These are phyloP conservation scores for Hygrophila difformis DNA, from an alignment of 257 asterid species.

Conservation along the genomic window DNA sequence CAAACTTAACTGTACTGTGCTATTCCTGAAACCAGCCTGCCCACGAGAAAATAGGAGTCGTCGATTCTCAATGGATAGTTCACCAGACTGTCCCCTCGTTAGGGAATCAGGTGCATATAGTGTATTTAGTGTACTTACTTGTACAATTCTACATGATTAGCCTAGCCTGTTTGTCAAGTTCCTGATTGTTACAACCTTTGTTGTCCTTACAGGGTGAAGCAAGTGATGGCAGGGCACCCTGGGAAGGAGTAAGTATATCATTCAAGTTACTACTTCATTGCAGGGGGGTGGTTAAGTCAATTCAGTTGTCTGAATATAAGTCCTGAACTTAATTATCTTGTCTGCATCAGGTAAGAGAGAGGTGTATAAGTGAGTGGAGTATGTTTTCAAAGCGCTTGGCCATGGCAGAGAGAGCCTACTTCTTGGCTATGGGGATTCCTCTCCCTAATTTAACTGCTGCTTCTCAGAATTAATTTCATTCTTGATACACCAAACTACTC, in stretches of 20 bases:
- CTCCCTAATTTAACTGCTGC: conserved; percentile 47
- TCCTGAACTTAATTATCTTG: too few species aligned
- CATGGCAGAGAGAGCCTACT: conserved; percentile 72
- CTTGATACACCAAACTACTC: too few species aligned
- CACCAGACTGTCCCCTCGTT: conserved; percentile 96
- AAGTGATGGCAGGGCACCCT: conserved; percentile 75
- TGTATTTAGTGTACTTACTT: too few species aligned
- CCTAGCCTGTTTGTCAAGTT: neutral
- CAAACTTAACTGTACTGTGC: too few species aligned
- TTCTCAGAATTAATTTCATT: too few species aligned
- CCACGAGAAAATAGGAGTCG: conserved; percentile 88
- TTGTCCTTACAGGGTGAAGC: conserved; percentile 49
- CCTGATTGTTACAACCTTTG: conserved; percentile 1
- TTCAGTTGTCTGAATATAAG: too few species aligned
- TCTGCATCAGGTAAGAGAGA: conserved; percentile 53
- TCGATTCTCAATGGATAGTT: conserved; percentile 87
- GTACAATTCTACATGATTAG: too few species aligned
- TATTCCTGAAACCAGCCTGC: conserved; percentile 59
- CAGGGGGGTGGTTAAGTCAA: too few species aligned
- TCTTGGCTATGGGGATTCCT: conserved; percentile 42
- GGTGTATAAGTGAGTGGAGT: conserved; percentile 80
- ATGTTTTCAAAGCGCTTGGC: conserved; percentile 66
- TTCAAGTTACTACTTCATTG: neutral
- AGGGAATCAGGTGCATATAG: conserved; percentile 76
- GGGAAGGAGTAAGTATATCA: conserved; percentile 82